Evolutionary conservation across 2,329 filamentous ascomycete species (phyloP).

Genomic region (Pezicula carpinea): DNA sequence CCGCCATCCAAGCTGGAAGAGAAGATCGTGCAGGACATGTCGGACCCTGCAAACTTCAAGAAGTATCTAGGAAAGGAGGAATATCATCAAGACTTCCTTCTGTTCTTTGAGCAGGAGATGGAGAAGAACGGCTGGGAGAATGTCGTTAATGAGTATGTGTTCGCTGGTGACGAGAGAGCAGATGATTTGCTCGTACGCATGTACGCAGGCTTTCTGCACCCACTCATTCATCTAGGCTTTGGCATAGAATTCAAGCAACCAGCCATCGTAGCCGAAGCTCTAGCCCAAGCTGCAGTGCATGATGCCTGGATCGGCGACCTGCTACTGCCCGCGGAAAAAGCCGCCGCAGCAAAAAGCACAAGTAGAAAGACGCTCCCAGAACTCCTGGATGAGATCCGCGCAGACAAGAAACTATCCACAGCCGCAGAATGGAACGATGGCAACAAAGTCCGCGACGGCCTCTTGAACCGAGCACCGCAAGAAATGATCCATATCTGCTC

Average conservation of each 20-base stretch:
- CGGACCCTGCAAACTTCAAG: constrained; percentile 48
- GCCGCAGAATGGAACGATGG: constrained; percentile 48
- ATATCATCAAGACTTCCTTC: constrained; percentile 69
- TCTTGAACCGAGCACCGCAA: constrained; percentile 57
- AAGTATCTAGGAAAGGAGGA: constrained; percentile 57
- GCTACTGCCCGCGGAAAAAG: constrained; percentile 48
- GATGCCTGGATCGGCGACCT: constrained; percentile 48
- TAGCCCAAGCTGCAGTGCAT: constrained; percentile 75
- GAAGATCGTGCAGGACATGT: constrained; percentile 42
- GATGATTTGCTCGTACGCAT: constrained; percentile 67
- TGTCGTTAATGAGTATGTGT: constrained; percentile 63
- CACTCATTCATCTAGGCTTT: constrained; percentile 80
- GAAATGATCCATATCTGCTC: constrained; percentile 59
- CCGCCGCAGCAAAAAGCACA: constrained; percentile 29
- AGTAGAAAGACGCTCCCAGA: constrained; percentile 44
- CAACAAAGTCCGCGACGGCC: constrained; percentile 65
- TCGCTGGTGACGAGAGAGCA: constrained; percentile 58
- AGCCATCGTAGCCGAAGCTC: constrained; percentile 72
- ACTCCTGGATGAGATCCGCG: constrained; percentile 56
- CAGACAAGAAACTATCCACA: constrained; percentile 49
- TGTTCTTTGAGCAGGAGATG: constrained; percentile 73
- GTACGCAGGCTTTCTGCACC: constrained; percentile 70
- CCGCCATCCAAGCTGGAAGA: constrained; percentile 42
- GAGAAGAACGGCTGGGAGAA: constrained; percentile 55
- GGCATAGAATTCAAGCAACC: constrained; percentile 80